Evolutionary conservation across 2,329 filamentous ascomycete genomes (phyloP).

Genomic region (Ceratocystis colombiana): DNA sequence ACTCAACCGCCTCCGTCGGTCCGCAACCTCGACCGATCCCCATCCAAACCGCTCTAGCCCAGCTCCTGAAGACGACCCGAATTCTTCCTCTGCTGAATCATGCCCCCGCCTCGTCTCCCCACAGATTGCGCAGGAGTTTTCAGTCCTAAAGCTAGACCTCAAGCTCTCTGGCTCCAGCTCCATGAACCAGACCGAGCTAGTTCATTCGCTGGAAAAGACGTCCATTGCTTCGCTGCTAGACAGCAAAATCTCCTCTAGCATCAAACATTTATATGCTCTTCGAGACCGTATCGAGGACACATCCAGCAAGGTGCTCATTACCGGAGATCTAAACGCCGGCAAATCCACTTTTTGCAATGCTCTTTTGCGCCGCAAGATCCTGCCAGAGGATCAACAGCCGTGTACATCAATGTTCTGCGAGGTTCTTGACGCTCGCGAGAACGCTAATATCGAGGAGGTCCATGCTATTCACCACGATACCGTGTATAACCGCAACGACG

Average conservation of each 20-base stretch:
- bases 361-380: constrained; percentile 77
- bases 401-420: constrained; percentile 99
- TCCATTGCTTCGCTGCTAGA: constrained; percentile 86
- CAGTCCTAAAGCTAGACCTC: constrained; percentile 84
- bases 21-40: constrained; percentile 35
- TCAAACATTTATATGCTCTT: constrained; percentile 77
- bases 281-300: constrained; percentile 95
- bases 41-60: constrained; percentile 61
- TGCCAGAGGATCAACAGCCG: constrained; percentile 94
- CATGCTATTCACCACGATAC: constrained; percentile 81
- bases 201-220: constrained; percentile 85
- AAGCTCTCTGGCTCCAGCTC: constrained; percentile 58
- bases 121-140: constrained; percentile 92
- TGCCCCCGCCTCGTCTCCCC: constrained; percentile 71
- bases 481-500: constrained; percentile 77
- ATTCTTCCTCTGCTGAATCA: constrained; percentile 41
- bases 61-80: constrained; percentile 43
- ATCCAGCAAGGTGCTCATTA: constrained; percentile 90
- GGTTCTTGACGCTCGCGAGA: constrained; percentile 84
- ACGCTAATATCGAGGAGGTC: constrained; percentile 83
- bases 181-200: constrained; percentile 76
- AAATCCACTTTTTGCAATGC: constrained; percentile 99
- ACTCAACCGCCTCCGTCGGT: constrained; percentile 17
- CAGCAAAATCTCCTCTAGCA: constrained; percentile 86
- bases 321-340: constrained; percentile 90